Base-by-base conservation (phyloP, 495 filamentous ascomycete genomes). In the Aspergillus ellipticus region DNA sequence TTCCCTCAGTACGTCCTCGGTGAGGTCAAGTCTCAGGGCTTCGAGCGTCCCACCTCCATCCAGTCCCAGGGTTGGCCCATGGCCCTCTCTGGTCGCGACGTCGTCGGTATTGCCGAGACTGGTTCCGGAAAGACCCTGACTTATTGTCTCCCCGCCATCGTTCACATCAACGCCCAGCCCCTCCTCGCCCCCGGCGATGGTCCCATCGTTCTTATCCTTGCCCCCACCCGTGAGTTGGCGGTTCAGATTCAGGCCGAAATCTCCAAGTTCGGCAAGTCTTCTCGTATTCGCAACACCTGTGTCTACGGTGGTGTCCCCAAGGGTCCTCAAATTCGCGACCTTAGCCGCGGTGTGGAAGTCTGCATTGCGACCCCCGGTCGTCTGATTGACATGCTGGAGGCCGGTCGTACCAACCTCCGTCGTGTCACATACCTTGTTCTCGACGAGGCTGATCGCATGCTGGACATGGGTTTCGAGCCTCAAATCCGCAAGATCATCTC, bases 381-480 rank as follows among this genome's bases (percentile, higher is more conserved):
- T 80, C 74, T 98, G 57, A 98, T 98, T 60, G 94, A 98, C 65
- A 98, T 98, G 94, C 79, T 98, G 33, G 94, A 98, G 72, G 88
- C 89, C 61, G 92, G 91, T 63, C 96, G 95, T 74, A 98, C 94
- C 61, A 98, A 98, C 77, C 88, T 98, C 57, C 91, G 94, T 54
- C 94, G 94, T 74, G 92, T 98, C 53, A 98, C 94, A 20, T 98
- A 97, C 70, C 84, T 98, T 31, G 91, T 98, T 58, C 87, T 98
- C 35, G 94, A 98, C 64, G 94, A 98, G 82, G 94, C 94, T 69
- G 94, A 98, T 80, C 95, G 95, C 74, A 97, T 98, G 94, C 80
- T 98, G 77, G 94, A 98, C 78, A 97, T 98, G 94, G 94, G 94
- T 87, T 98, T 98, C 82, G 94, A 98, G 80, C 94, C 94, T 64